phyloP scores from a whole-genome alignment of 345 rosid species.

The Theobroma cacao region DNA sequence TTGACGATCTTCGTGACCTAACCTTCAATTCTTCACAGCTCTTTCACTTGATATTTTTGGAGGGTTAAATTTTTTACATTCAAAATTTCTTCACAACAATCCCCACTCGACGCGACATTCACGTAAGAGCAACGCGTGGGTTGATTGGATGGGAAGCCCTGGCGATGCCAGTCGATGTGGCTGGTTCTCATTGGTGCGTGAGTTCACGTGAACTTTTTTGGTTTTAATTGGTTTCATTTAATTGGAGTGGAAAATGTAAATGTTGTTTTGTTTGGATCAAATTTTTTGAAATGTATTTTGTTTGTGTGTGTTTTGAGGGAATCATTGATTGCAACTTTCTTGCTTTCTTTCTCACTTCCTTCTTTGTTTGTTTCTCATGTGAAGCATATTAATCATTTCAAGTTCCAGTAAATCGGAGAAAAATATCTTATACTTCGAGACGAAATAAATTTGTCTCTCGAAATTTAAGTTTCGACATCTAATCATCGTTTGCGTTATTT shows the following conservation, averaged over 20 bases:
- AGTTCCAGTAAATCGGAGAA: too few relatives aligned
- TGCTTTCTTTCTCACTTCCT: background rate
- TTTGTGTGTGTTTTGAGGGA: background rate
- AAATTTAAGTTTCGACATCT: too few relatives aligned
- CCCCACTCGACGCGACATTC: background rate
- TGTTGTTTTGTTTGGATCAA: background rate
- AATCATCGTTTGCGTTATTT: too few relatives aligned
- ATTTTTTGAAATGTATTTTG: background rate
- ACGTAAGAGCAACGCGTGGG: background rate
- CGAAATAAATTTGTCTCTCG: too few relatives aligned
- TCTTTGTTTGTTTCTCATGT: background rate
- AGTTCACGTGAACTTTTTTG: too few relatives aligned
- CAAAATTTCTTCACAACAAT: background rate
- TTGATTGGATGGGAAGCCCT: background rate
- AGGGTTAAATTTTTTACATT: background rate
- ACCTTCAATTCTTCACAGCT: background rate
- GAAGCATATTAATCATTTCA: background rate
- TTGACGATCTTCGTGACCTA: conserved; percentile 45
- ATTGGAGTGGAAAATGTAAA: background rate
- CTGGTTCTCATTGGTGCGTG: background rate
- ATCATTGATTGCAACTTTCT: too few relatives aligned
- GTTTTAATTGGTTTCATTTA: background rate
- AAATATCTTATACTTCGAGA: too few relatives aligned
- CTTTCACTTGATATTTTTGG: background rate
- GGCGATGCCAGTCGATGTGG: background rate